Evolutionary conservation across 495 filamentous ascomycete species (phyloP).

Genomic region (Melanomma pulvis-pyrius): DNA sequence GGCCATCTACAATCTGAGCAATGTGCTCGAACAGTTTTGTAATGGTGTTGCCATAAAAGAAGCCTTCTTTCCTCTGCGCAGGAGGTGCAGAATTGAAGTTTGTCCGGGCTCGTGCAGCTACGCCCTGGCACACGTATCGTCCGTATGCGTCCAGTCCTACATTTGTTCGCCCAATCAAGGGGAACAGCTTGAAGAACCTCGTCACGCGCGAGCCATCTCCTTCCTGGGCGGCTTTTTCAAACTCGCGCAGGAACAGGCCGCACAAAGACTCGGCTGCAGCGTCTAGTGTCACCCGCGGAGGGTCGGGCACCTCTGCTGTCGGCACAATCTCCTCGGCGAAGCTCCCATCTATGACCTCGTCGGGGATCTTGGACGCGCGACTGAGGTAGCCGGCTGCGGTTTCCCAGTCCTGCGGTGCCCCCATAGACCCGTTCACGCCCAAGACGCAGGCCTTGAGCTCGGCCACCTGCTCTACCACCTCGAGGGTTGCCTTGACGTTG

Average conservation of each 20-base stretch:
- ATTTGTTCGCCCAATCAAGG: constrained; percentile 86
- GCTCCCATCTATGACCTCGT: constrained; percentile 74
- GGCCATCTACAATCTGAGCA: constrained; percentile 90
- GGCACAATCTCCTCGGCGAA: constrained; percentile 94
- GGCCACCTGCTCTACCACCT: constrained; percentile 92
- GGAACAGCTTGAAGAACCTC: constrained; percentile 96
- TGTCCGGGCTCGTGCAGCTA: constrained; percentile 77
- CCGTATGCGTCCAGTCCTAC: constrained; percentile 94
- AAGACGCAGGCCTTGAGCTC: constrained; percentile 95
- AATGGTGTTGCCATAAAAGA: constrained; percentile 90
- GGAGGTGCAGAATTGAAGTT: constrained; percentile 65
- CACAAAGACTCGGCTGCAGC: constrained; percentile 85
- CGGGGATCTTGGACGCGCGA: constrained; percentile 77
- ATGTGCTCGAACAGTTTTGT: constrained; percentile 97
- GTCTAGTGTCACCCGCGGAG: constrained; percentile 84
- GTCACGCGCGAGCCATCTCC: constrained; percentile 86
- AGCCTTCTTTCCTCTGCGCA: constrained; percentile 67
- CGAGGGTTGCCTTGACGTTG: constrained; percentile 83
- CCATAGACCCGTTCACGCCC: constrained; percentile 95
- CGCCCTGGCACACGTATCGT: constrained; percentile 90
- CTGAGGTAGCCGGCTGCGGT: constrained; percentile 87
- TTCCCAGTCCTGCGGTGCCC: constrained; percentile 98
- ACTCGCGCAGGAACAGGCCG: constrained; percentile 87
- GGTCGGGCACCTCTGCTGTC: constrained; percentile 91
- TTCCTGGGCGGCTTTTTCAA: constrained; percentile 86